Evolutionary conservation across 371 early-diverging fungal species (phyloP), one percentile per base, ranked within the genome.

Genomic region (Rhizopus microsporus): DNA sequence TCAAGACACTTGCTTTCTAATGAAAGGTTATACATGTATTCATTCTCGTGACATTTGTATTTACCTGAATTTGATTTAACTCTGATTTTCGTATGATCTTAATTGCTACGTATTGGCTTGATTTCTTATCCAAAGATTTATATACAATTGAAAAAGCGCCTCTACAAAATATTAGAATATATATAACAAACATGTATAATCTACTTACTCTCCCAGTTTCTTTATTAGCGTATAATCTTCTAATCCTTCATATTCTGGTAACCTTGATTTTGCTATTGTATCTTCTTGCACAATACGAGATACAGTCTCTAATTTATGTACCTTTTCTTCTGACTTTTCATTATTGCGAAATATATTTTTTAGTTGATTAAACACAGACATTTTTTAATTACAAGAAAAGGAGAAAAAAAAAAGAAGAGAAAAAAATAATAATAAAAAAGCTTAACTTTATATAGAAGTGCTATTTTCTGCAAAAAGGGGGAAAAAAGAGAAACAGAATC

Each of bases 131-230:
- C 31, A 80, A 69, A 4, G 89, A 93, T 55, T 83, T 78, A 74
- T 88, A 92, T 0, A 93, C 93, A 57, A 82, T 85, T 50, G 91
- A 89, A 72, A 92, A 93, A 12, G 93, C 93, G 50, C 93, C 93
- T 63, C 89, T 89, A 46, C 35, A 48, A 17, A 73, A 48, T 62
- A 48, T 23, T 23, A 23, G 23, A 23, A 2, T 23, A 57, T 33
- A 13, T 39, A 33, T 17, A 44, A 10, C 34, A 13, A 17, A 59
- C 33, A 33, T 2, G 9, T 16, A 33, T 2, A 29, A 23, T 52
- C 8, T 31, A 81, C 86, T 69, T 82, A 86, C 88, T 87, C 88
- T 65, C 88, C 88, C 69, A 88, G 71, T 59, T 86, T 87, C 23
- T 78, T 69, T 31, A 84, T 30, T 12, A 87, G 55, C 15, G 51